Base-by-base conservation (phyloP, 2,329 filamentous ascomycete genomes). In the Dothiorella sarmentorum region DNA sequence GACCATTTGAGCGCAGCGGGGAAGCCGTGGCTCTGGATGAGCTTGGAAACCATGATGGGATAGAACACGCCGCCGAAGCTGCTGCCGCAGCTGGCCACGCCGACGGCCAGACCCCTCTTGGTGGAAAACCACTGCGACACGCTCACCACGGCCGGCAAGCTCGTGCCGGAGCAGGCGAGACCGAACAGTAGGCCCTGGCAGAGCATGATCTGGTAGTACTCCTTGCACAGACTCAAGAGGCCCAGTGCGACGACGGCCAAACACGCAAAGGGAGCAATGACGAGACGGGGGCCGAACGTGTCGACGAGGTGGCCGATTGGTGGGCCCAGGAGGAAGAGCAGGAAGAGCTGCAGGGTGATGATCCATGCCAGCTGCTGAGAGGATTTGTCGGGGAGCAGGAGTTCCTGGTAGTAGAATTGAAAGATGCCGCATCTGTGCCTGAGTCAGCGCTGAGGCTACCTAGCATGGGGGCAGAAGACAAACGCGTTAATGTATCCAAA, bases 271-370 rank as follows among this genome's bases (percentile, higher is more conserved):
- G 61, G 62, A 1, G 80, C 45, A 2, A 84, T 65, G 0, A 87
- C 70, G 40, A 70, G 76, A n/a, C 80, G 75, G 0, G 84, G 82
- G 0, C 85, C 85, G 56, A 82, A 82, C 43, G 72, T 78, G 64
- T 88, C 85, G 61, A 80, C 85, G 0, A 85, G 42, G 22, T 79
- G 80, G 2, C 85, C 85, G 26, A 83, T 76, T 7, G 86, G 61
- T 0, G 83, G 82, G 0, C 84, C 83, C 17, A 61, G 45, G 63
- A 77, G 17, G 17, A 57, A 61, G 7, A 56, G 43, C 27, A 63
- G 58, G 17, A 60, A 45, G 24, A 61, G 7, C 33, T 59, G 56
- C 11, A 62, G 42, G 0, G 72, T 71, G 4, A 70, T 68, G 29
- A 75, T 76, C 74, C 73, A 76, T 15, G 73, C 61, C 18, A 77